Conservation (phyloP, 2,329 filamentous ascomycete genomes). For the Ceratocystis diversiconidia region DNA sequence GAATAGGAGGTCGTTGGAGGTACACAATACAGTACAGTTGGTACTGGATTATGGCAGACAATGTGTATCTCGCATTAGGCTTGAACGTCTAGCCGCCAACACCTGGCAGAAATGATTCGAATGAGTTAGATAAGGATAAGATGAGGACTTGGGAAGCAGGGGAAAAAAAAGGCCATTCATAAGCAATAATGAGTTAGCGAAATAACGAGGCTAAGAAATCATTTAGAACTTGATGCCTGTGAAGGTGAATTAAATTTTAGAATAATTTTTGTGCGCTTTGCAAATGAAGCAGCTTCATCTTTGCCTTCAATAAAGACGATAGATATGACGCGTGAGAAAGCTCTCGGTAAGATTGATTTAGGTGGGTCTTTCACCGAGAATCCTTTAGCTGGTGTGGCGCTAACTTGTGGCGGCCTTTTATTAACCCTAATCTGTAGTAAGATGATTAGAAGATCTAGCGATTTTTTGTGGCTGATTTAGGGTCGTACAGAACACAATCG, state of each 20-base stretch:
- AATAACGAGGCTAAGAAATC: not conserved
- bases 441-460: too few relatives aligned
- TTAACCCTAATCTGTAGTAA: not conserved
- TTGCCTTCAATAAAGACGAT: not conserved
- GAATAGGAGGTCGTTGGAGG: not conserved
- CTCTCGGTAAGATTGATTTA: not conserved
- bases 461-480: too few relatives aligned
- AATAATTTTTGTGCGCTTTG: not conserved
- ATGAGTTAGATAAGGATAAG: not conserved
- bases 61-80: not conserved
- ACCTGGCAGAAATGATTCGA: not conserved
- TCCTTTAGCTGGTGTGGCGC: not conserved
- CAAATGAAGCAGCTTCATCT: not conserved
- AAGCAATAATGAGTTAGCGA: not conserved
- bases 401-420: not conserved
- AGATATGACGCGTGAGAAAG: not conserved
- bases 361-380: not conserved
- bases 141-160: not conserved
- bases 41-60: not conserved
- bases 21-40: not conserved
- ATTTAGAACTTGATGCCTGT: too few relatives aligned
- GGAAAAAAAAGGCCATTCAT: not conserved
- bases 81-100: not conserved
- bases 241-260: not conserved
- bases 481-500: too few relatives aligned